Percentiles rank a stretch among this genome's conserved stretches.
Conservation (phyloP, 108 stramenopile genomes). For the Pseudonitzschia delicatissima region DNA sequence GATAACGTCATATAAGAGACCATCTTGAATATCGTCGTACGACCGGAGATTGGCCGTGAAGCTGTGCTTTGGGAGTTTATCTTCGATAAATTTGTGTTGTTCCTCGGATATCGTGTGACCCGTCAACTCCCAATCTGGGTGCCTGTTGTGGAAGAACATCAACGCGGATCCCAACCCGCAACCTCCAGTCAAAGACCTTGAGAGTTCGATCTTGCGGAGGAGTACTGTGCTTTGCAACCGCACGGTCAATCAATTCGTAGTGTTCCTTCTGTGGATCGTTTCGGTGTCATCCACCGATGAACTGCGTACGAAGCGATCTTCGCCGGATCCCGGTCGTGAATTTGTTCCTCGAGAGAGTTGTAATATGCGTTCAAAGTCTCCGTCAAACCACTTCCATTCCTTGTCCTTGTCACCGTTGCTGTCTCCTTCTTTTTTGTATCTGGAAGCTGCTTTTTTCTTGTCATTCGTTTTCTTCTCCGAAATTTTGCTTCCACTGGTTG, state of each 20-base stretch:
- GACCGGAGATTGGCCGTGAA: slow-evolving; percentile 37
- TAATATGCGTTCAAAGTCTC: slow-evolving; percentile 53
- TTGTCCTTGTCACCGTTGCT: too few relatives aligned
- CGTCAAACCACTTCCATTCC: slow-evolving; percentile 54
- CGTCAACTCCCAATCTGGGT: slow-evolving; percentile 32
- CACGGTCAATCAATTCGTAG: slow-evolving; percentile 36
- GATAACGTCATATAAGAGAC: slow-evolving; percentile 30
- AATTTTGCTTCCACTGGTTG: too few relatives aligned
- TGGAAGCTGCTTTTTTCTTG: too few relatives aligned
- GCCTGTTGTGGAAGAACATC: slow-evolving; percentile 52
- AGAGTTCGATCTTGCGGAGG: too few relatives aligned
- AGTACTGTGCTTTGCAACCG: slow-evolving; percentile 2
- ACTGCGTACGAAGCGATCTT: slow-evolving; percentile 43
- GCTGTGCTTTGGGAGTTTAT: slow-evolving; percentile 43
- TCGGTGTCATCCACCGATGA: slow-evolving; percentile 54
- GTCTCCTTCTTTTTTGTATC: too few relatives aligned
- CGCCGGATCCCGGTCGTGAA: slow-evolving; percentile 41
- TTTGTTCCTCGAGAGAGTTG: slow-evolving; percentile 39
- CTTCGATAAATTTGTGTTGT: slow-evolving; percentile 36
- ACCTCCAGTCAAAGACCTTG: slow-evolving; percentile 58
- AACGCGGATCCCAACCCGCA: slow-evolving; percentile 51
- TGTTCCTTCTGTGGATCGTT: slow-evolving; percentile 38
- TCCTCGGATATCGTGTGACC: slow-evolving; percentile 54
- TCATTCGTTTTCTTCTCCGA: neutral
- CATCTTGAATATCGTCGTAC: slow-evolving; percentile 32